Evolutionary conservation across 768 basidiomycete species (phyloP), one percentile per base, ranked within the genome.

Genomic region (Cyathus striatus): DNA sequence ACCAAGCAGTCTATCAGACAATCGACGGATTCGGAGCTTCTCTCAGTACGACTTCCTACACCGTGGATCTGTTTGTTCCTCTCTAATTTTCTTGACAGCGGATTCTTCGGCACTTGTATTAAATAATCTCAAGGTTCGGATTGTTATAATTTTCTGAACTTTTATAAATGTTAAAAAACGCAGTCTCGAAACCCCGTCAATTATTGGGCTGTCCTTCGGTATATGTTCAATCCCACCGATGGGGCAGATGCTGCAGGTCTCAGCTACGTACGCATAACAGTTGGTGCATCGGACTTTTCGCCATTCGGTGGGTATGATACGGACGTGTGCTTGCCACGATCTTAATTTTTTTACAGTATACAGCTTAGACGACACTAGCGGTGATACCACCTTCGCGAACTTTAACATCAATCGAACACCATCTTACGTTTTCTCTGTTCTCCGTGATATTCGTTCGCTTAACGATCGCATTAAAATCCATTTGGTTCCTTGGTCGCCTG

Each of bases 201-300:
- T 53, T 88, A 89, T 52, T 77, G 74, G 69, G 60, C 63, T 9
- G 52, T 88, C 5, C 54, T 88, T 26, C 64, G 70, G 23, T 70
- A 76, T 47, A 71, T 85, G 51, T 88, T 86, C 54, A 64, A 75
- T 40, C 73, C 79, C 13, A 72, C 74, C 1, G 78, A 88, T 55
- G 79, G 71, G 1, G 72, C 73, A 10, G 66, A 77, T 43, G 69
- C 76, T 5, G 85, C 86, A 21, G 86, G 85, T 1, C 61, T 89
- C 40, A 79, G 78, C 33, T 84, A 83, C 51, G 61, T 89, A 38
- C 76, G 86, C 7, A 66, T 88, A 26, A 75, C 86, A 0, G 68
- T 89, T 13, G 86, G 86, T 10, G 81, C 86, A 4, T 75, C 82
- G 2, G 86, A 88, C 59, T 88, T 88, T 53, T 86, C 86, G 7